phyloP scores from a whole-genome alignment of 371 early-diverging fungal genomes.

The Scutellospora calospora region DNA sequence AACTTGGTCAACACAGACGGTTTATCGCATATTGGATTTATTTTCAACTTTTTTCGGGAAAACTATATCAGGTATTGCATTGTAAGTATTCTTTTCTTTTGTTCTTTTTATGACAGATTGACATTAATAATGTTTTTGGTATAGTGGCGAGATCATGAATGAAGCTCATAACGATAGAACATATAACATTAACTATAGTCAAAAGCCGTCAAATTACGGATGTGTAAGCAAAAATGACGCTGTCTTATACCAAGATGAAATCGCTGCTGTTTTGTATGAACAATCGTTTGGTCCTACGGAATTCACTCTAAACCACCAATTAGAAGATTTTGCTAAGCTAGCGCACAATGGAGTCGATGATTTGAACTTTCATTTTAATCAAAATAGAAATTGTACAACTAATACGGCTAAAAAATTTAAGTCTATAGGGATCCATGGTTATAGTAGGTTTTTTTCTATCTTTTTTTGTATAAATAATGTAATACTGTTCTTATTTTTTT shows the following conservation, averaged over 20 bases:
- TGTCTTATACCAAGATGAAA: constrained; percentile 21
- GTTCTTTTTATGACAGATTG: background rate
- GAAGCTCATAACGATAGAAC: constrained; percentile 19
- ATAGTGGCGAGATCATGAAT: constrained; percentile 16
- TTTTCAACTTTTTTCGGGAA: constrained; percentile 35
- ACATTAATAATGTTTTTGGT: background rate
- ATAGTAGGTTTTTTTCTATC: constrained; percentile 30
- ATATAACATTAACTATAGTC: constrained; percentile 11
- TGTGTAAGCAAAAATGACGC: background rate
- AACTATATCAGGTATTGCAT: constrained; percentile 8
- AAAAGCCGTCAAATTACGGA: constrained; percentile 5
- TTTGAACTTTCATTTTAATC: constrained; percentile 30
- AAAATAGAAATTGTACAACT: constrained; percentile 10
- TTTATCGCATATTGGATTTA: constrained; percentile 31
- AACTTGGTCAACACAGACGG: constrained; percentile 26
- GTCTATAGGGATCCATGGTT: constrained; percentile 20
- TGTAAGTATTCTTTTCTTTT: constrained; percentile 13
- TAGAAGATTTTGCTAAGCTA: constrained; percentile 17
- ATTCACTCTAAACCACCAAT: background rate
- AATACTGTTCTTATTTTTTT: background rate
- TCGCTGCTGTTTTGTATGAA: constrained; percentile 13
- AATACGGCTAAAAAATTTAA: constrained; percentile 31
- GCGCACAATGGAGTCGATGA: constrained; percentile 30
- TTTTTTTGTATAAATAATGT: background rate
- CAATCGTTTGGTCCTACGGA: constrained; percentile 18